phyloP scores from a whole-genome alignment of 306 rosid genomes.

The Coriaria nepalensis region DNA sequence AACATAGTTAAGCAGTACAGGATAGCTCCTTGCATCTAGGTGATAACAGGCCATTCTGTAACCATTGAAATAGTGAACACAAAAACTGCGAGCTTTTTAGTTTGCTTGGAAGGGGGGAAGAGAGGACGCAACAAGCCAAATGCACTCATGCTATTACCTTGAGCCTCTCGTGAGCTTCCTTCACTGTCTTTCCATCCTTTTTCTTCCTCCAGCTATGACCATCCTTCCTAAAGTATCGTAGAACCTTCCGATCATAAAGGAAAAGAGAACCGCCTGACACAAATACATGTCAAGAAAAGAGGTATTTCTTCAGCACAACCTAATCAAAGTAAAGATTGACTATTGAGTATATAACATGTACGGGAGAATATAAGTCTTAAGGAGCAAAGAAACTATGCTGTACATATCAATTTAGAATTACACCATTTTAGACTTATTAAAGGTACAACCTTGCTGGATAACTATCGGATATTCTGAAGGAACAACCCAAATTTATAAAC shows the following conservation, averaged over 20 bases:
- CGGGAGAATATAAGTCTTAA: background rate
- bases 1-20: background rate
- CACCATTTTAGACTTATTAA: no score
- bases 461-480: no score
- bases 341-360: constrained; percentile 1
- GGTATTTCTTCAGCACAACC: constrained; percentile 6
- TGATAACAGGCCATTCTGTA: no score
- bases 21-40: background rate
- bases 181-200: constrained; percentile 79
- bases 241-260: constrained; percentile 81
- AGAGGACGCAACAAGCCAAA: background rate
- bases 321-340: constrained; percentile 5
- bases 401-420: no score
- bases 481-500: no score
- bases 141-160: constrained; percentile 38
- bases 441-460: no score
- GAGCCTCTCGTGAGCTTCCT: constrained; percentile 90
- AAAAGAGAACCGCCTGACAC: constrained; percentile 80
- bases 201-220: constrained; percentile 97
- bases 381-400: no score
- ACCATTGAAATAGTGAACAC: background rate
- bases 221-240: constrained; percentile 83
- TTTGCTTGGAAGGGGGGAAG: background rate
- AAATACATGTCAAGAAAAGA: constrained; percentile 18
- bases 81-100: constrained; percentile 1